Percentiles rank a stretch among this genome's conserved stretches.
phyloP scores from a whole-genome alignment of 306 rosid species.

The Vigna trinervia region DNA sequence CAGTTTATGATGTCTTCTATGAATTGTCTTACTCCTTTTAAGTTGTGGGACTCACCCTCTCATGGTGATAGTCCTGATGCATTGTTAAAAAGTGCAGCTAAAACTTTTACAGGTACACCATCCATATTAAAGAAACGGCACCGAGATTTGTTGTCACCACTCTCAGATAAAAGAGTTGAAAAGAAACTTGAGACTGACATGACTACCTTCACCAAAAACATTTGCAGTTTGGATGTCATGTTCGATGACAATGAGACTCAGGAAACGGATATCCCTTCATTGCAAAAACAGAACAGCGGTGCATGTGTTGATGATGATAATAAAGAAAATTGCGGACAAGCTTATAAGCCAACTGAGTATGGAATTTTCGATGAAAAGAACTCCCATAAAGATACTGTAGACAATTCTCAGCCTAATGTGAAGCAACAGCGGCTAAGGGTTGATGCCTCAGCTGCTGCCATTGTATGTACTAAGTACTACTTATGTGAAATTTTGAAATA shows the following conservation, averaged over 20 bases:
- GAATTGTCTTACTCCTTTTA: slow-evolving; percentile 88
- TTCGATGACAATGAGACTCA: slow-evolving; percentile 61
- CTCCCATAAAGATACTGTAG: slow-evolving; percentile 43
- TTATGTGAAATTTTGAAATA: background rate
- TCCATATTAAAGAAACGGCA: slow-evolving; percentile 90
- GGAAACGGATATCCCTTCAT: slow-evolving; percentile 44
- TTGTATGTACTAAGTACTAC: slow-evolving; percentile 55
- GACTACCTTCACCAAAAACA: slow-evolving; percentile 58
- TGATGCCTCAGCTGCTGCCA: slow-evolving; percentile 45
- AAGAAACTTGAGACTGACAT: slow-evolving; percentile 73
- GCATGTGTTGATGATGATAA: slow-evolving; percentile 50
- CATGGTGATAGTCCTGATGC: slow-evolving; percentile 80
- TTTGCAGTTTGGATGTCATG: slow-evolving; percentile 82
- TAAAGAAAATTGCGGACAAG: slow-evolving; percentile 60
- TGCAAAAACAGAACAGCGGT: slow-evolving; percentile 47
- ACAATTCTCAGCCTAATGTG: slow-evolving; percentile 49
- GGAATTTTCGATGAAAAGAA: slow-evolving; percentile 41
- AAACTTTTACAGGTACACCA: slow-evolving; percentile 86
- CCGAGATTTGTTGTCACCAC: slow-evolving; percentile 80
- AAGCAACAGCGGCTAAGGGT: slow-evolving; percentile 45
- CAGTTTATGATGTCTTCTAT: slow-evolving; percentile 89
- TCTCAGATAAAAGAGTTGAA: slow-evolving; percentile 78
- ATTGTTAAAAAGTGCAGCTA: slow-evolving; percentile 86
- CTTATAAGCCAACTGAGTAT: slow-evolving; percentile 38
- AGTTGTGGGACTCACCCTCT: slow-evolving; percentile 92